Percentiles rank a stretch among this genome's conserved stretches.
These are phyloP conservation scores for Cyclotella sp. DNA, from an alignment of 108 stramenopile genomes.

Conservation along the genomic window DNA sequence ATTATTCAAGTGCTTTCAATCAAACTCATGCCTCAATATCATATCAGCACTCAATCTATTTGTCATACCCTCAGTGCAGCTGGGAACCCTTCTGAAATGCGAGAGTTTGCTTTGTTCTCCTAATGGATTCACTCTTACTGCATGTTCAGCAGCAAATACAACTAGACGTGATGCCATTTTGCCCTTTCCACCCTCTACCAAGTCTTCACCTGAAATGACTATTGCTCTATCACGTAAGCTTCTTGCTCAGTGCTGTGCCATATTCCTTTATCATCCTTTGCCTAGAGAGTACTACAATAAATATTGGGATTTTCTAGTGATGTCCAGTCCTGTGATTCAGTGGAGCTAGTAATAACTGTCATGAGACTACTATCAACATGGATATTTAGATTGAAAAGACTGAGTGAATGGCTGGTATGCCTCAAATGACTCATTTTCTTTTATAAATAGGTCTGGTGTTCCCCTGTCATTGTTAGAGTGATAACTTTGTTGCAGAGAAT, in stretches of 20 bases:
- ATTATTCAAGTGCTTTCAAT: not conserved
- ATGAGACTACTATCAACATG: conserved; percentile 14
- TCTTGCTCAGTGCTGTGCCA: conserved; percentile 1
- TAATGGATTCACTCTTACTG: conserved; percentile 12
- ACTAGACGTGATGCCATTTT: conserved; percentile 2
- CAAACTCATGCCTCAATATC: conserved; percentile 17
- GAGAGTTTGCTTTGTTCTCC: conserved; percentile 1
- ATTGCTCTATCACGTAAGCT: conserved; percentile 5
- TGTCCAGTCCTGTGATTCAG: not conserved
- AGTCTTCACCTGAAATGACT: conserved; percentile 13
- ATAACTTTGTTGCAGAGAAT: not conserved
- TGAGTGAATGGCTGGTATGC: conserved; percentile 3
- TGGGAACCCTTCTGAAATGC: conserved; percentile 12
- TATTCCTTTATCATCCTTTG: not conserved
- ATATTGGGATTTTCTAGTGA: not conserved
- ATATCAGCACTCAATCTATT: conserved; percentile 20
- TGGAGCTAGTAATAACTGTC: conserved; percentile 10
- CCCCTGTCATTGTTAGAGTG: not conserved
- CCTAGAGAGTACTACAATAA: not conserved
- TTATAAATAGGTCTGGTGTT: not conserved
- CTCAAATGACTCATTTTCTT: conserved; percentile 12
- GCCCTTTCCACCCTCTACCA: not conserved
- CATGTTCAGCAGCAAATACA: conserved; percentile 14
- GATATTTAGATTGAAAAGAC: conserved; percentile 12
- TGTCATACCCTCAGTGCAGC: not conserved